phyloP scores from a whole-genome alignment of 2,329 filamentous ascomycete species.

The Orbilia ellipsospora region DNA sequence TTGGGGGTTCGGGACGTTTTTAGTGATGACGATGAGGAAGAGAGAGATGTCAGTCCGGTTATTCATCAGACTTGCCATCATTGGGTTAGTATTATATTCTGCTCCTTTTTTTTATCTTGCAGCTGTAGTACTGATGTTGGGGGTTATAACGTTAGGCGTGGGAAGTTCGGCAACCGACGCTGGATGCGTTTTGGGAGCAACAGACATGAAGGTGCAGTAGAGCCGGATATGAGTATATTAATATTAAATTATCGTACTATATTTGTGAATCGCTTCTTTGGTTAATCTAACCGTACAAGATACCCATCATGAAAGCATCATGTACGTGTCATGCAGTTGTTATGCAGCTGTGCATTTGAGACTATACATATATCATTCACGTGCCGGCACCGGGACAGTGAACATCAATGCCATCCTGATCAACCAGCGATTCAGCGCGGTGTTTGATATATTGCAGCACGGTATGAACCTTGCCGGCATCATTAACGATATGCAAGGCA shows the following conservation, averaged over 20 bases:
- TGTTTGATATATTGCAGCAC: constrained; percentile 22
- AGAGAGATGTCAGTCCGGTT: constrained; percentile 67
- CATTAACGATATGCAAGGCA: constrained; percentile 34
- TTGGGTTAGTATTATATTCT: constrained; percentile 66
- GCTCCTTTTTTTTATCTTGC: neutral
- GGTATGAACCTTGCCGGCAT: constrained; percentile 24
- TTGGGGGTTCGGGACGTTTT: constrained; percentile 67
- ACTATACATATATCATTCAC: too few species aligned
- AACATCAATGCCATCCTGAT: constrained; percentile 6
- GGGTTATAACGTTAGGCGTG: constrained; percentile 14
- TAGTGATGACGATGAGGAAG: constrained; percentile 63
- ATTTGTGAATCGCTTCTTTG: too few species aligned
- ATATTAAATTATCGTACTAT: too few species aligned
- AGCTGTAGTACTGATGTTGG: neutral
- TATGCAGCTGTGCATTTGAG: too few species aligned
- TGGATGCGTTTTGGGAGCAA: constrained; percentile 31
- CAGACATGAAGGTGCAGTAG: neutral
- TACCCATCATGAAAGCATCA: neutral
- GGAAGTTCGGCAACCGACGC: constrained; percentile 28
- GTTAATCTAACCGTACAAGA: neutral
- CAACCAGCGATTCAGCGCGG: constrained; percentile 1
- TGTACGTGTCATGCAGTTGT: too few species aligned
- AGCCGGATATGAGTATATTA: too few species aligned
- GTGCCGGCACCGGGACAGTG: too few species aligned
- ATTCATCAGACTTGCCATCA: constrained; percentile 71